Percentiles rank a stretch among this genome's conserved stretches.
Conservation (phyloP, 164 flowering plant species). For the Umbilicus rupestris region DNA sequence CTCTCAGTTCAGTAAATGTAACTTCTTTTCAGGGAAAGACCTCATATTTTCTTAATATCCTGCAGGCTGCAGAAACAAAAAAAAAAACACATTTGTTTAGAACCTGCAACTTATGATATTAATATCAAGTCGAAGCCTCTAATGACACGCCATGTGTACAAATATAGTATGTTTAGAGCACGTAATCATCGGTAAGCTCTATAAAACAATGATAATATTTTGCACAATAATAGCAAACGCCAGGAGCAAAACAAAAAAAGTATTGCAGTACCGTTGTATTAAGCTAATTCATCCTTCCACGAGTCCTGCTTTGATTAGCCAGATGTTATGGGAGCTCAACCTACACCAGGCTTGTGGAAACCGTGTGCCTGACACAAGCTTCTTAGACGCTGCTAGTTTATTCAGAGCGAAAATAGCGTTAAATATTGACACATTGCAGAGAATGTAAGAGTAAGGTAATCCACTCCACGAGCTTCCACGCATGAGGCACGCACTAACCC, state of each 20-base stretch:
- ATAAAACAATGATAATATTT: neutral
- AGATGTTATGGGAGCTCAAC: neutral
- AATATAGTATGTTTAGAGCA: neutral
- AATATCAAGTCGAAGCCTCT: neutral
- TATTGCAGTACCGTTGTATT: neutral
- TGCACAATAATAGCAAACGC: neutral
- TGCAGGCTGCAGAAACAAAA: too few species aligned
- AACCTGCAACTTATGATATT: neutral
- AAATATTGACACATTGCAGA: neutral
- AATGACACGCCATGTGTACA: neutral
- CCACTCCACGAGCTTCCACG: neutral
- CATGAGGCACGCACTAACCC: neutral
- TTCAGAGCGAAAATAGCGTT: neutral
- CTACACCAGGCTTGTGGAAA: neutral
- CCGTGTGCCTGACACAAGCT: neutral
- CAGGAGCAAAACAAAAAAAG: neutral
- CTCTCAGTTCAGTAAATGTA: too few species aligned
- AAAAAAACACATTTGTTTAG: neutral
- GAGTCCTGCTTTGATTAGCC: neutral
- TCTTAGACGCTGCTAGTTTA: neutral
- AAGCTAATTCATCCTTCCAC: neutral
- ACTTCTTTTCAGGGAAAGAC: too few species aligned
- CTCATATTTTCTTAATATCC: too few species aligned
- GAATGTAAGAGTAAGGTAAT: neutral
- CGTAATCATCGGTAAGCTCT: neutral